Conservation (phyloP, 495 filamentous ascomycete genomes). For the Penicillium dipodomyicola region DNA sequence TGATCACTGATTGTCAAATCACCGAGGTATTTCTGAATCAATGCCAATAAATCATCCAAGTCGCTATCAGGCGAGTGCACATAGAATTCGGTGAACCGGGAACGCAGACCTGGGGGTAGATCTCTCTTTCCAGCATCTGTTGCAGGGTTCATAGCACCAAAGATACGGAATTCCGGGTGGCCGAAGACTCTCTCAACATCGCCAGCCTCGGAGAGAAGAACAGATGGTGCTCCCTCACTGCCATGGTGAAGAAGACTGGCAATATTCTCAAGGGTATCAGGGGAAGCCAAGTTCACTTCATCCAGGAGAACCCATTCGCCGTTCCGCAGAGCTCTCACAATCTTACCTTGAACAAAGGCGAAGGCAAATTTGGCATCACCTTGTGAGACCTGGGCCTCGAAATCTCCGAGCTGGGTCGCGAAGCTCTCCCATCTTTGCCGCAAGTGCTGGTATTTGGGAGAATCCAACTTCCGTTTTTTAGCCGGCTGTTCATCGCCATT, state of each 20-base stretch:
- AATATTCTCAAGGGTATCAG: slow-evolving; percentile 92
- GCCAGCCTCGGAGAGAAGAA: slow-evolving; percentile 88
- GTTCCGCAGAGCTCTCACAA: slow-evolving; percentile 87
- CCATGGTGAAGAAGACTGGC: slow-evolving; percentile 76
- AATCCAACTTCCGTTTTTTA: slow-evolving; percentile 82
- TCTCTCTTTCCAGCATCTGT: slow-evolving; percentile 96
- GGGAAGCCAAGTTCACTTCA: slow-evolving; percentile 93
- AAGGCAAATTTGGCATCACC: slow-evolving; percentile 86
- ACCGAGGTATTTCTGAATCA: slow-evolving; percentile 84
- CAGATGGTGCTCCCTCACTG: slow-evolving; percentile 64
- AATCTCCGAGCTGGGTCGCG: slow-evolving; percentile 67
- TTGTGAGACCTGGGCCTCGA: slow-evolving; percentile 76
- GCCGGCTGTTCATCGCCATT: slow-evolving; percentile 56
- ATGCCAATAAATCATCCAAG: slow-evolving; percentile 72
- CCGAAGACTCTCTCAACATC: slow-evolving; percentile 83
- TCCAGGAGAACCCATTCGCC: slow-evolving; percentile 98
- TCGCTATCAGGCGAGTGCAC: slow-evolving; percentile 85
- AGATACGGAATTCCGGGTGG: slow-evolving; percentile 91
- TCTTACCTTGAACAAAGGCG: slow-evolving; percentile 90
- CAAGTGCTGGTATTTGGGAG: slow-evolving; percentile 62
- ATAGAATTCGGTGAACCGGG: slow-evolving; percentile 91
- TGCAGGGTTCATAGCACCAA: slow-evolving; percentile 98
- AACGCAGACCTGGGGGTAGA: slow-evolving; percentile 77
- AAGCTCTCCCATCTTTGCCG: slow-evolving; percentile 78
- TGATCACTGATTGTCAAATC: slow-evolving; percentile 62